Conservation (phyloP, 208 protist species). For the Porcisia hertigi region DNA sequence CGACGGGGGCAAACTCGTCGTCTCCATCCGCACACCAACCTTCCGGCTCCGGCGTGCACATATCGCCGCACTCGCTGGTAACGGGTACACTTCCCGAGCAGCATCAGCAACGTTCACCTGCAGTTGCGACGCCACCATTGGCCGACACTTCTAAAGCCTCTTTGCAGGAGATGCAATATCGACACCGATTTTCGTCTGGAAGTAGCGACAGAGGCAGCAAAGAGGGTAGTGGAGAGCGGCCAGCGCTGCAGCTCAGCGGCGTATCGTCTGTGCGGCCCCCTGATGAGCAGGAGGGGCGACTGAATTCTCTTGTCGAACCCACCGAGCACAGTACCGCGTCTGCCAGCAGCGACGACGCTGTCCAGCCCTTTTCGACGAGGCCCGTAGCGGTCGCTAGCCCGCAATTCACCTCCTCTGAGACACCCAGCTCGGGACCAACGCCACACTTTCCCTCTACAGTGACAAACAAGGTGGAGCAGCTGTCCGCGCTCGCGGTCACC, state of each 20-base stretch:
- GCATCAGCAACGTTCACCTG: neutral
- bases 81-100: neutral
- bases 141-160: neutral
- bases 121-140: neutral
- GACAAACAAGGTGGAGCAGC: constrained; percentile 19
- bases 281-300: constrained; percentile 22
- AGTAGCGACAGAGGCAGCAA: constrained; percentile 17
- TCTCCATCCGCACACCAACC: constrained; percentile 30
- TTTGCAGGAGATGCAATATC: constrained; percentile 7
- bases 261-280: constrained; percentile 38
- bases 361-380: neutral
- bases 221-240: constrained; percentile 21
- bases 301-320: constrained; percentile 18
- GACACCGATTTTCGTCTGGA: constrained; percentile 15
- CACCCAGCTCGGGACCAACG: neutral
- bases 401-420: neutral
- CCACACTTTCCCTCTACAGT: neutral
- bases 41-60: neutral
- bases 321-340: constrained; percentile 34
- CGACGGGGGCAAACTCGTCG: constrained; percentile 14
- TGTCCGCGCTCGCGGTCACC: constrained; percentile 13
- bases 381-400: neutral
- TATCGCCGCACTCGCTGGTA: neutral
- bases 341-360: constrained; percentile 15
- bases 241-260: constrained; percentile 31